Base-by-base conservation (phyloP, 2,329 filamentous ascomycete genomes). In the Capronia coronata region DNA sequence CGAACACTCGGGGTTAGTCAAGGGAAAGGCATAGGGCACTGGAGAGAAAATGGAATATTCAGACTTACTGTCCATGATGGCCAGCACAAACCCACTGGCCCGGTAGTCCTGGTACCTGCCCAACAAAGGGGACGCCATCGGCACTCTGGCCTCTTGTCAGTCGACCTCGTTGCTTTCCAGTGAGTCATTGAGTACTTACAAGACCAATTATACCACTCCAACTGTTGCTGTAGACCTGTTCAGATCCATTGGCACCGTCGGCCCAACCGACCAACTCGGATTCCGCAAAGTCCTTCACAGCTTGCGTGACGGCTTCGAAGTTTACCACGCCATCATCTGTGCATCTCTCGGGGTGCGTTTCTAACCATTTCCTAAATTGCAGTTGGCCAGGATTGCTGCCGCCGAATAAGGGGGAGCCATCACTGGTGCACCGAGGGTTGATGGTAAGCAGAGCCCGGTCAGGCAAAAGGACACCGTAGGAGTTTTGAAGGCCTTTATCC, bases 51-150 rank as follows among this genome's bases (percentile, higher is more conserved):
- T 11, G 41, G 11, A 11, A 6, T 8, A 13, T 43, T 43, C 7
- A n/a, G 23, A 43, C 41, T 43, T 43, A 43, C 41, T 43, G 41
- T 32, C 41, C 41, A 43, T 43, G 41, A 30, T 43, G 41, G 5
- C 41, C 41, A 16, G 41, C 41, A 30, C 41, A 43, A 13, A 43
- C 19, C 41, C 41, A 43, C 19, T 43, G 41, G 27, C 41, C 41
- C 18, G 41, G 25, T 11, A 43, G 25, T 13, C 25, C 41, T 13
- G 41, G 41, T 23, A 43, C 29, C 41, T 43, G 19, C 14, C 41
- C 41, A n/a, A 43, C 41, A 16, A 27, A 43, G 9, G 41, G 41
- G 22, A 43, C 22, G 8, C 41, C 41, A 13, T 43, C 41, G 13
- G 41, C 41, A 32, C 41, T 43, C 41, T 43, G 23, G 11, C 13